Evolutionary conservation across 257 asterid species (phyloP).

Genomic region (Buddleja alternifolia): DNA sequence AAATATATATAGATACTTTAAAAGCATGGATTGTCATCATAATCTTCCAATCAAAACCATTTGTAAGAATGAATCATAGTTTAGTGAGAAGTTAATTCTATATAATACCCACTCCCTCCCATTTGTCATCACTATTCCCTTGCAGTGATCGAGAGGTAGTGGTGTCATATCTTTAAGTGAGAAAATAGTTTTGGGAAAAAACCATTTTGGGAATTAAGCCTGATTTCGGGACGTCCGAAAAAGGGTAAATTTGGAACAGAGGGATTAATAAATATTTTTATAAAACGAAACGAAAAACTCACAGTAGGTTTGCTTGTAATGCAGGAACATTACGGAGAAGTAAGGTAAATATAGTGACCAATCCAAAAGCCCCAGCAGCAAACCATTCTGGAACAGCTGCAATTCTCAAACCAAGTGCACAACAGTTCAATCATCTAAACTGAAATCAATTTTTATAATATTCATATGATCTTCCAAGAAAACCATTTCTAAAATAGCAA

Average conservation of each 20-base stretch:
- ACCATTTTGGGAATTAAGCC: too few relatives aligned
- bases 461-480: background rate
- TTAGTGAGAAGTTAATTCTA: background rate
- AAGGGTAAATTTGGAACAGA: too few relatives aligned
- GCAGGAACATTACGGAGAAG: slow-evolving; percentile 93
- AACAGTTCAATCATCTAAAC: slow-evolving; percentile 3
- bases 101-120: background rate
- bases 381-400: slow-evolving; percentile 99
- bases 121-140: too few relatives aligned
- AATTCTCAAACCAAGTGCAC: slow-evolving; percentile 33
- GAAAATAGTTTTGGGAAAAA: too few relatives aligned
- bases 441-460: background rate
- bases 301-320: slow-evolving; percentile 77
- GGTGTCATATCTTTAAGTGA: too few relatives aligned
- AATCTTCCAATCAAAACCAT: background rate
- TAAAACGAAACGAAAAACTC: slow-evolving; percentile 36
- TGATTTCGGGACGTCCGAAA: too few relatives aligned
- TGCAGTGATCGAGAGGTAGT: too few relatives aligned
- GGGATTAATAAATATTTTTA: too few relatives aligned
- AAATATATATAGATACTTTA: background rate
- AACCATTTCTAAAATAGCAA: slow-evolving; percentile 16
- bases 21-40: slow-evolving; percentile 9
- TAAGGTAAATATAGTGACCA: slow-evolving; percentile 83
- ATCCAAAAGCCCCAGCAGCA: slow-evolving; percentile 95
- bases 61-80: background rate